Base-by-base conservation (phyloP, 2,329 filamentous ascomycete species). In the Cercospora zeina region DNA sequence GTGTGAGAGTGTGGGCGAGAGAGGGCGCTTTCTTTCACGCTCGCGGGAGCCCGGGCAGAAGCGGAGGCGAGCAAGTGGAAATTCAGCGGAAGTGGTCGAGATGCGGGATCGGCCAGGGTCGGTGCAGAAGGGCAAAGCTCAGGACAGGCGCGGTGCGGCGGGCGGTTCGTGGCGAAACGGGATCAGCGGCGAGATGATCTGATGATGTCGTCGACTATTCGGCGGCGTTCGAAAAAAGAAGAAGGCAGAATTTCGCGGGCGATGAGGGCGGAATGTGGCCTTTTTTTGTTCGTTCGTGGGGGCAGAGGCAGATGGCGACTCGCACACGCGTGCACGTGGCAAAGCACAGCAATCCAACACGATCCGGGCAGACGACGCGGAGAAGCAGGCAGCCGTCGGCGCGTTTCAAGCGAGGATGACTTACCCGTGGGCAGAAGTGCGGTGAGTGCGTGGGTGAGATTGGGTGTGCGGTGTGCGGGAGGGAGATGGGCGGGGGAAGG, bases 131-230 rank as follows among this genome's bases (percentile, higher is more conserved):
- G 53, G 59, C 59, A 56, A 53, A 53, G 49, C 49, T 47, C 42
- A 3, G n/a, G 42, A 24, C 10, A 45, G 39, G 24, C 57, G 59
- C 51, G 55, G 54, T 33, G 24, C 31, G 2, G 31, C 8, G 8
- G 53, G 49, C 50, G 42, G 27, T 51, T 54, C 60, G 54, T 55
- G 59, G 54, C 58, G 62, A 58, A 62, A 62, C 45, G 54, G 33
- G 63, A 67, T 64, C 65, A 34, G 59, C 61, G 56, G 19, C 19
- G 24, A 47, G 39, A 64, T 64, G 62, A 64, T 64, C 59, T 64
- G 39, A 64, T 64, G 62, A 64, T 64, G 62, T 64, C 62, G 59
- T 59, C 59, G 62, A 64, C 56, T 64, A 37, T 45, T 42, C 34
- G 50, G 60, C 60, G 39, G 49, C 61, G 54, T 51, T 42, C 16